Percentiles rank a stretch among this genome's conserved stretches.
These are phyloP conservation scores for Kodamaea sp. DNA, from an alignment of 1,139 yeast species.

Conservation along the genomic window DNA sequence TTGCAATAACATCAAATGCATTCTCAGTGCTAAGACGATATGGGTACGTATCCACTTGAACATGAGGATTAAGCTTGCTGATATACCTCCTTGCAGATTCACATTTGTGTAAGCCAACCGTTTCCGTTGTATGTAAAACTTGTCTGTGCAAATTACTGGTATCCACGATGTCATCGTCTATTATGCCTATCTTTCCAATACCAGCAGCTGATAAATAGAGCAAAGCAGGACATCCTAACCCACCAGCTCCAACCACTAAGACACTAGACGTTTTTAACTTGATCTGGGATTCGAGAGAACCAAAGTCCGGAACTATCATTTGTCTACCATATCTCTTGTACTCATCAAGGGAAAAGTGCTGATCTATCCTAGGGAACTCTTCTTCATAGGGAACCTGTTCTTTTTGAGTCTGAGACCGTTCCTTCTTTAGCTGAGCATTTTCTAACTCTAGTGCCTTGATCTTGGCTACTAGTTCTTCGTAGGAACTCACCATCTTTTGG, in stretches of 20 bases:
- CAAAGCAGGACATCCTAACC: conserved; percentile 91
- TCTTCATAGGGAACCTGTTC: conserved; percentile 1
- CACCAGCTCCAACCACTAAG: conserved; percentile 93
- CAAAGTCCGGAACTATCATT: conserved; percentile 84
- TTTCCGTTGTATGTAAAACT: conserved; percentile 67
- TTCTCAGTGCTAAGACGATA: conserved; percentile 54
- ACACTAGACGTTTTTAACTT: conserved; percentile 58
- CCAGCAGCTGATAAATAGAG: conserved; percentile 89
- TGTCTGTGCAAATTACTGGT: conserved; percentile 87
- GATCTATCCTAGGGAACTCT: conserved; percentile 4
- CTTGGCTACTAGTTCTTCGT: conserved; percentile 22
- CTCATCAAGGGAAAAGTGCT: conserved; percentile 55
- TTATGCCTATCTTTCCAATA: conserved; percentile 79
- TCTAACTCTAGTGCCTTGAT: conserved; percentile 26
- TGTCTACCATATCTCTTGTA: conserved; percentile 89
- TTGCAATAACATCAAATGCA: conserved; percentile 61
- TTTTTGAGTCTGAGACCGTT: neutral
- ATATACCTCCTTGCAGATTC: conserved; percentile 69
- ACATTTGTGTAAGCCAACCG: conserved; percentile 72
- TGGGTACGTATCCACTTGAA: conserved; percentile 53
- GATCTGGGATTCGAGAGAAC: conserved; percentile 56
- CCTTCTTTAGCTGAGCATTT: conserved; percentile 19
- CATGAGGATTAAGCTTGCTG: conserved; percentile 63
- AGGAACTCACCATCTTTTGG: conserved; percentile 9
- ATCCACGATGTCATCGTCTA: conserved; percentile 86